Evolutionary conservation across 371 early-diverging fungal species (phyloP).

Genomic region (Mucor ambiguus): DNA sequence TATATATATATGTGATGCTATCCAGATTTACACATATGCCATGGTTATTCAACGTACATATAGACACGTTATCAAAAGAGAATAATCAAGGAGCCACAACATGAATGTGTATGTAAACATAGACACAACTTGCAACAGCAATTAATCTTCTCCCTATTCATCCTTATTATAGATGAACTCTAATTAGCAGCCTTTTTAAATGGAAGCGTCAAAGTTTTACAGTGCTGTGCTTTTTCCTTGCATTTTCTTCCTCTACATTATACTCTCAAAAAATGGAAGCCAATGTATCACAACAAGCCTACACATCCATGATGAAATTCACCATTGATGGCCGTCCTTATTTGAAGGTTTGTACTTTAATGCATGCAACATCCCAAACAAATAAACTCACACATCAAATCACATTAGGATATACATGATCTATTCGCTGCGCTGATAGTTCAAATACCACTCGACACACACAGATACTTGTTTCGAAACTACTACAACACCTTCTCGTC

Average conservation of each 20-base stretch:
- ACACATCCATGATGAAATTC: slow-evolving; percentile 54
- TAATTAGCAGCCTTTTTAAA: slow-evolving; percentile 6
- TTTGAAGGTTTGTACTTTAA: slow-evolving; percentile 32
- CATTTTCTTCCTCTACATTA: neutral
- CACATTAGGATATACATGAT: slow-evolving; percentile 62
- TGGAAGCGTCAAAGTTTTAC: neutral
- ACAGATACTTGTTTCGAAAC: slow-evolving; percentile 56
- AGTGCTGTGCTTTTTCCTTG: slow-evolving; percentile 1
- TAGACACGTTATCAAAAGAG: slow-evolving; percentile 20
- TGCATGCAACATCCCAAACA: neutral
- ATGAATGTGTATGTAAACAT: neutral
- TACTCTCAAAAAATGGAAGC: slow-evolving; percentile 27
- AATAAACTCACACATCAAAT: neutral
- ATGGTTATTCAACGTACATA: neutral
- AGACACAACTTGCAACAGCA: slow-evolving; percentile 10
- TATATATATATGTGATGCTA: neutral
- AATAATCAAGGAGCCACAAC: slow-evolving; percentile 4
- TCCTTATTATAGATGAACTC: slow-evolving; percentile 5
- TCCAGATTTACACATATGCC: neutral
- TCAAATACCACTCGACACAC: slow-evolving; percentile 57
- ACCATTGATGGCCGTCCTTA: slow-evolving; percentile 52
- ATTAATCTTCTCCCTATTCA: slow-evolving; percentile 6
- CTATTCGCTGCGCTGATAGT: slow-evolving; percentile 65
- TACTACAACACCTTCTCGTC: slow-evolving; percentile 64
- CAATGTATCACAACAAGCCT: slow-evolving; percentile 45